Evolutionary conservation across 2,329 filamentous ascomycete species (phyloP), one percentile per base, ranked within the genome.

Genomic region (Aspergillus floridensis): DNA sequence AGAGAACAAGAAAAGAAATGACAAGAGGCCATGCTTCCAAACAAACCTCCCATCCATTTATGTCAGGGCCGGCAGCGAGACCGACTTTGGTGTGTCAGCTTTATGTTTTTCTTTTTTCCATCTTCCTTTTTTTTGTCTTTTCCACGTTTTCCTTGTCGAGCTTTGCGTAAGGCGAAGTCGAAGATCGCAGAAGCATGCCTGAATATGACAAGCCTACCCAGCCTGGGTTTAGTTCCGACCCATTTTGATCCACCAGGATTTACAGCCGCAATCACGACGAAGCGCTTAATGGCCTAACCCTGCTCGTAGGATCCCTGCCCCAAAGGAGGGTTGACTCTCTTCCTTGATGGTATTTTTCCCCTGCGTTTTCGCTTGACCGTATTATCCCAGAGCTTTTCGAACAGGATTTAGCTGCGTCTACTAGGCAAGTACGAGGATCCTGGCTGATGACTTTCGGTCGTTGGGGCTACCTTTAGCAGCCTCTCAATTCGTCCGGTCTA

Each of bases 181-280:
- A 41, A 55, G 56, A 59, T 57, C 51, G 38, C 53, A 57, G 24
- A 52, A 52, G 49, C 49, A 53, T 52, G 38, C 46, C 52, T 19
- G 24, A 48, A 57, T 57, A 48, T 55, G 58, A 54, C 54, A 57
- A 58, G 56, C 54, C 60, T 35, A 32, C 41, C 38, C 53, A 54
- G 59, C 21, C 53, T 50, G 44, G 47, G 32, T 54, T 62, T 59
- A 44, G 38, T 58, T 53, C 51, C 22, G 32, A 51, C 57, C 56
- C 53, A 58, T 56, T 32, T 46, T 50, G 51, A 60, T 55, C 62
- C 60, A 62, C 60, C 53, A 48, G 57, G 58, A 50, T 58, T 58
- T 64, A 56, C 58, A 63, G 62, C 62, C 60, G 62, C 62, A 64
- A 58, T 60, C 50, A 64, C 56, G 50, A 59, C 60, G 56, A 63